Base-by-base conservation (phyloP, 2,329 filamentous ascomycete species). In the Cercospora janseana region DNA sequence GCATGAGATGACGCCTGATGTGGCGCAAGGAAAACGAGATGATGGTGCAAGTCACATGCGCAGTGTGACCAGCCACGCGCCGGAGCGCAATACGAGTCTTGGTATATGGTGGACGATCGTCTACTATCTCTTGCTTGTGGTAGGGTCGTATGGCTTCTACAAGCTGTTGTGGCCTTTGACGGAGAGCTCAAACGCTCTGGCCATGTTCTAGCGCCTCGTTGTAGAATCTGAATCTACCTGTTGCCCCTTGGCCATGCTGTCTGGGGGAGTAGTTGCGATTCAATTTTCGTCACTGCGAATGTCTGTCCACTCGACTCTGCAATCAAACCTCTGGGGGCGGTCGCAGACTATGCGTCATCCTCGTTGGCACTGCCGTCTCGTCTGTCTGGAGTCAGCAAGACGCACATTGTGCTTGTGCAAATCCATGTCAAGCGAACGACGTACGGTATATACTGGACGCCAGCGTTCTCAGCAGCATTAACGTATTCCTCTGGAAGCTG, bases 121-220 rank as follows among this genome's bases (percentile, higher is more conserved):
- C 1, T 97, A 97, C 67, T 97, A 97, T 66, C 50, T 79, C 2
- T 69, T 96, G 35, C 76, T 97, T 2, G 72, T 93, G 1, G 75
- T 70, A 0, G 93, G 93, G 1, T 82, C 86, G 1, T 69, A 81
- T 35, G 74, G 77, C 2, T 98, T 93, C 75, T 89, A 83, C 68
- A 77, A 69, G 60, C 75, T 80, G 43, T 65, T 97, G 41, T 92
- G 86, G 75, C 71, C 77, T 1, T 72, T 93, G 69, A 95, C 91
- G 1, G 76, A 84, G 61, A 86, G 81, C 60, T 61, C 61, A 6
- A 73, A 78, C 60, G 76, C 77, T 8, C 63, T 86, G 52, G 63
- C 60, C 7, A 31, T 29, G 3, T 56, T 64, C 29, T 56, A 46
- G 54, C n/a, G n/a, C 41, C 35, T 40, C 35, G 21, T 24, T 29